These are phyloP conservation scores for Xylaria sp. DNA, from an alignment of 2,329 filamentous ascomycete species.

Conservation along the genomic window DNA sequence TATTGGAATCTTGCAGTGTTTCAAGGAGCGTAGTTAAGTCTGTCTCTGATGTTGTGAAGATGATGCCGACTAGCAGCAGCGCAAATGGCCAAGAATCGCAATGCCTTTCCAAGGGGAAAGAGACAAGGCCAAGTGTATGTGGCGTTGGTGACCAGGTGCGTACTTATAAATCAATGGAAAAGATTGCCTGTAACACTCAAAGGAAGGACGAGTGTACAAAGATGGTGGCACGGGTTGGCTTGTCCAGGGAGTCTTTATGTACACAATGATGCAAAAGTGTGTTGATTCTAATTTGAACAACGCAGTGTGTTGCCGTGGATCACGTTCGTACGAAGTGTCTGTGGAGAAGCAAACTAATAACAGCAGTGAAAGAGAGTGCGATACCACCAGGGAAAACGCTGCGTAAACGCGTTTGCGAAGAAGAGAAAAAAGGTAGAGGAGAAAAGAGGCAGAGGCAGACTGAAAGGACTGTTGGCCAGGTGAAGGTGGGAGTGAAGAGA, in stretches of 20 bases:
- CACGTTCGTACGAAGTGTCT: constrained; percentile 12
- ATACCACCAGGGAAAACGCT: constrained; percentile 12
- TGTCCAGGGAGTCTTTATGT: constrained; percentile 16
- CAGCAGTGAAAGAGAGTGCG: constrained; percentile 2
- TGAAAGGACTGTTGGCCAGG: constrained; percentile 5
- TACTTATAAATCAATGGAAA: constrained; percentile 22
- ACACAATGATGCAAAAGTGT: constrained; percentile 2
- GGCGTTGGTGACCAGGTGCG: background rate
- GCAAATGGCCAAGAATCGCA: constrained; percentile 1
- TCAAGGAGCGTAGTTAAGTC: background rate
- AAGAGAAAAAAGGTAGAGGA: background rate
- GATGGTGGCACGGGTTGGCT: background rate
- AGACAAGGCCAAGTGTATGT: background rate
- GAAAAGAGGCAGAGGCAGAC: background rate
- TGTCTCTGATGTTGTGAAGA: background rate
- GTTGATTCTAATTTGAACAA: constrained; percentile 15
- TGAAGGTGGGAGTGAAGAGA: constrained; percentile 10
- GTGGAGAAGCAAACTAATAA: constrained; percentile 16
- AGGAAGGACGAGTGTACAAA: constrained; percentile 22
- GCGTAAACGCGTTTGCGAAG: constrained; percentile 9
- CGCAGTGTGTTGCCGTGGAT: constrained; percentile 7
- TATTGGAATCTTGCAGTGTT: constrained; percentile 39
- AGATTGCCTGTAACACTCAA: constrained; percentile 16
- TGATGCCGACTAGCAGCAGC: constrained; percentile 24
- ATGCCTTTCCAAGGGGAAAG: constrained; percentile 12